phyloP scores from a whole-genome alignment of 805 yeast species.

The Pichia ethanolica region DNA sequence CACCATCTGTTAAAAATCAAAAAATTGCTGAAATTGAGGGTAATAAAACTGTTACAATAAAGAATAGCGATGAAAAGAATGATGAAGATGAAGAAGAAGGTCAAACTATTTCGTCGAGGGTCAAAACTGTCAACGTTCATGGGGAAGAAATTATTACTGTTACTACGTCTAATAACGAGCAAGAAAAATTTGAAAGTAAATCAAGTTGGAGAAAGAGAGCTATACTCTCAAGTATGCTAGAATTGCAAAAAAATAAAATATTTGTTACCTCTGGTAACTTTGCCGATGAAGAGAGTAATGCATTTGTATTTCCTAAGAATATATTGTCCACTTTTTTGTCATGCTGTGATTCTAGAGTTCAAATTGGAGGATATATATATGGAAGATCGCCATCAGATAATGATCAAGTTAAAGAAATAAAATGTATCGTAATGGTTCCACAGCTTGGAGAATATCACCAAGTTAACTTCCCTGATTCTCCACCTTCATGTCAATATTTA shows the following conservation, averaged over 20 bases:
- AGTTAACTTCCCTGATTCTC: constrained; percentile 49
- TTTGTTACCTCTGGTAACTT: constrained; percentile 63
- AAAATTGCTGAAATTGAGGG: constrained; percentile 71
- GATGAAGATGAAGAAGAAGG: constrained; percentile 24
- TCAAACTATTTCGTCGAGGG: constrained; percentile 68
- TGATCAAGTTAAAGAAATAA: constrained; percentile 67
- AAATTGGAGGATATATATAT: constrained; percentile 72
- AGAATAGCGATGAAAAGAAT: constrained; percentile 19
- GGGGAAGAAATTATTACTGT: constrained; percentile 96
- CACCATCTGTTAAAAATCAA: constrained; percentile 84
- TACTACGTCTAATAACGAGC: constrained; percentile 84
- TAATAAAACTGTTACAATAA: constrained; percentile 31
- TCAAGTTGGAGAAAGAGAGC: constrained; percentile 91
- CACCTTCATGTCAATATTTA: constrained; percentile 36
- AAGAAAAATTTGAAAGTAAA: constrained; percentile 70
- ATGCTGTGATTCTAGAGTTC: constrained; percentile 73
- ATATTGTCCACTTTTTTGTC: constrained; percentile 68
- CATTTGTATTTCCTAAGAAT: constrained; percentile 79
- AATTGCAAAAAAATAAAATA: constrained; percentile 66
- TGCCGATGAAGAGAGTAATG: constrained; percentile 44
- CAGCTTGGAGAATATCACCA: constrained; percentile 71
- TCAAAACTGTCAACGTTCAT: constrained; percentile 81
- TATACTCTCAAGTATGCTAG: constrained; percentile 64
- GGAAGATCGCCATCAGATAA: constrained; percentile 76
- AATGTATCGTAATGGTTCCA: constrained; percentile 71